A percentile compares a stretch with the other conserved stretches of the same genome.
Conservation (phyloP, 306 rosid genomes). For the Lathyrus oleraceus region DNA sequence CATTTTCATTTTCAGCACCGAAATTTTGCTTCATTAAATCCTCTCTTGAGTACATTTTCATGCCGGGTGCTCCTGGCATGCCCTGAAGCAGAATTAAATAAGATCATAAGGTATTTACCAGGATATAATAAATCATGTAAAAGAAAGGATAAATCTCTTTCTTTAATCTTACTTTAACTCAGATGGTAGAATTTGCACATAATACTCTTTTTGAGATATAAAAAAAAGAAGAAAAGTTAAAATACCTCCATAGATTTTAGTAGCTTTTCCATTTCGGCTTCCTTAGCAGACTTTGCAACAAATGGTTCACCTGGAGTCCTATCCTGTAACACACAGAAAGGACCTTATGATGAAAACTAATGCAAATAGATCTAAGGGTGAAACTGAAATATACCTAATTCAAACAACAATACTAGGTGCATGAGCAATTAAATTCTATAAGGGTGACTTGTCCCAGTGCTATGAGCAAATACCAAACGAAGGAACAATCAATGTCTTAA, state of each 20-base stretch:
- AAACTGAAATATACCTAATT: not conserved
- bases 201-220: not conserved
- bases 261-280: constrained; percentile 92
- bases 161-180: too few relatives aligned
- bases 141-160: not conserved
- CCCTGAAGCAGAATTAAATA: constrained; percentile 57
- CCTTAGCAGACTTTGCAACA: constrained; percentile 79
- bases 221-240: not conserved
- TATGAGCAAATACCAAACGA: constrained; percentile 3
- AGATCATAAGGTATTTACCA: constrained; percentile 10
- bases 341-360: constrained; percentile 4
- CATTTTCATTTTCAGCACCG: constrained; percentile 67
- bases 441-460: not conserved
- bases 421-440: constrained; percentile 1
- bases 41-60: constrained; percentile 96
- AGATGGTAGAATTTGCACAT: not conserved
- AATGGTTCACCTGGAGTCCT: constrained; percentile 90
- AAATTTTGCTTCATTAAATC: constrained; percentile 82
- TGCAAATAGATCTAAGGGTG: constrained; percentile 5
- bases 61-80: constrained; percentile 98
- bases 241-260: constrained; percentile 93
- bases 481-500: not conserved
- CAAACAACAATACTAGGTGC: constrained; percentile 22
- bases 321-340: constrained; percentile 51
- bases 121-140: not conserved